Conservation (phyloP, 2,329 filamentous ascomycete species). For the Fusarium sp. region DNA sequence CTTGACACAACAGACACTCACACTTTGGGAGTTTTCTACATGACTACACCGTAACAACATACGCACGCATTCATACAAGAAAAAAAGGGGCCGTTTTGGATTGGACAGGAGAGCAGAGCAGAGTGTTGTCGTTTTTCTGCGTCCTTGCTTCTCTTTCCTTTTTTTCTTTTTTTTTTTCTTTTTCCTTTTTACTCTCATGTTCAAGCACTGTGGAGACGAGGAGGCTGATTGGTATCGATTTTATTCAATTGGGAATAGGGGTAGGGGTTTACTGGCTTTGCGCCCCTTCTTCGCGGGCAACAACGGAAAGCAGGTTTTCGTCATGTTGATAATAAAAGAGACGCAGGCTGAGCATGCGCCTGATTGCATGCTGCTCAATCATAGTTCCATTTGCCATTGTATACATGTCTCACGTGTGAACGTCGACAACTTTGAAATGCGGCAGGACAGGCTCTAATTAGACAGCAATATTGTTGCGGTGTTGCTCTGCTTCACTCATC, state of each 20-base stretch:
- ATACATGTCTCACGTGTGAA: background rate
- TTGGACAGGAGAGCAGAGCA: slow-evolving; percentile 28
- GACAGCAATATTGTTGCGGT: too few species aligned
- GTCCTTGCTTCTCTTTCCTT: background rate
- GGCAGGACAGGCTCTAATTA: too few species aligned
- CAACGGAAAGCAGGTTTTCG: slow-evolving; percentile 20
- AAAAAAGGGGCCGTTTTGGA: slow-evolving; percentile 37
- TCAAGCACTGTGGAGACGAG: slow-evolving; percentile 16
- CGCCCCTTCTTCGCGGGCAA: slow-evolving; percentile 3
- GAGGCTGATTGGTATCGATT: slow-evolving; percentile 10
- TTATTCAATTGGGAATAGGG: slow-evolving; percentile 20
- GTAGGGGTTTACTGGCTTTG: slow-evolving; percentile 12
- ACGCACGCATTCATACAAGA: slow-evolving; percentile 15
- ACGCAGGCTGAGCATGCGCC: slow-evolving; percentile 35
- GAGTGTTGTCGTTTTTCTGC: slow-evolving; percentile 31
- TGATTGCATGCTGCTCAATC: slow-evolving; percentile 33
- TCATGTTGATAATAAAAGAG: slow-evolving; percentile 42
- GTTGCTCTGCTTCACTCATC: background rate
- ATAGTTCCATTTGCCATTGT: background rate
- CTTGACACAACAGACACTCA: slow-evolving; percentile 19
- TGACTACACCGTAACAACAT: slow-evolving; percentile 22
- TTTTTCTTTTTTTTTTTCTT: slow-evolving; percentile 6
- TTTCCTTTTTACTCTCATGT: slow-evolving; percentile 16
- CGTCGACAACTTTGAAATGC: background rate
- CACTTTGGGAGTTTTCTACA: slow-evolving; percentile 6